Evolutionary conservation across 1,284 basidiomycete species (phyloP), one percentile per base, ranked within the genome.

Genomic region (Anthracocystis walkeri): DNA sequence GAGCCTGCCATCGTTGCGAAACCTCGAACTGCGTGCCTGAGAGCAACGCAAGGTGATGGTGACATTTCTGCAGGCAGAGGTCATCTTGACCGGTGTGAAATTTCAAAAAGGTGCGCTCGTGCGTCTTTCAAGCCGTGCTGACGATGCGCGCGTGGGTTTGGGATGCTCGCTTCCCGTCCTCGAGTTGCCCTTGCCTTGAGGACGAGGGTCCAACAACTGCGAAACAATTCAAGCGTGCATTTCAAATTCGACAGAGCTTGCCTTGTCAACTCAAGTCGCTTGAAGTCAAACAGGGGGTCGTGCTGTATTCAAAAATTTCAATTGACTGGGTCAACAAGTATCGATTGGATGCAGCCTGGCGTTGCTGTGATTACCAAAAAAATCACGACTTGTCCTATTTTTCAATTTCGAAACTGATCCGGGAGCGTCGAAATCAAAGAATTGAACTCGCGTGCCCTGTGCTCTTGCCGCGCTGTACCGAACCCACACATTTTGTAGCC

Each of bases 361-460:
- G 35, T 38, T 38, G 35, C 14, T 16, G 10, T 11, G 20, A 56
- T 16, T 56, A n/a, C 18, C 44, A 46, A 46, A 23, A 16, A 12
- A 20, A 7, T 12, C 27, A 31, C 23, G 25, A 31, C 18, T 16
- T 21, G 20, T 3, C 10, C 0, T 16, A 16, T 23, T 12, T 21
- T 45, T 38, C 25, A 6, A 38, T 46, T 38, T 21, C 33, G 12
- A 40, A 52, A 23, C 21, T 25, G 31, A 29, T 31, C 35, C 21
- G 35, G 21, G 33, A 38, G 51, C 33, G 33, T 40, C 21, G 52
- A 54, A 42, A 29, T 25, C 10, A 23, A 33, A 23, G 1, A n/a
- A 14, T 41, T 44, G 41, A 46, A 57, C 42, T 57, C 23, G 45
- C n/a, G 56, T 58, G 46, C 35, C 38, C 56, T 58, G 55, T 49